phyloP scores from a whole-genome alignment of 2,329 filamentous ascomycete species.

The Colletotrichum lindemuthianum region DNA sequence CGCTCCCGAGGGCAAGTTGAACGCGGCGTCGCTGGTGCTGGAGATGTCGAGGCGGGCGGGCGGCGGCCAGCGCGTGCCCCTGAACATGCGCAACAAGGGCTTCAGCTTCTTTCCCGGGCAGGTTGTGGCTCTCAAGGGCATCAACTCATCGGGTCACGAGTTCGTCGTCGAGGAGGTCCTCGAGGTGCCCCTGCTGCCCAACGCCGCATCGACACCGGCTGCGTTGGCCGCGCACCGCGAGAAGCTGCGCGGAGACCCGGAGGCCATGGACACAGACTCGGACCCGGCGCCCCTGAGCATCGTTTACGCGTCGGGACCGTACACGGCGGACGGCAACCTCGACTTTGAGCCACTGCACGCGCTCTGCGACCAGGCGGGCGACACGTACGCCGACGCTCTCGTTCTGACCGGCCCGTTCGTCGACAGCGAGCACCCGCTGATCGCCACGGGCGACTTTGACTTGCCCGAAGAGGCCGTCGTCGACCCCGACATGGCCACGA shows the following conservation, averaged over 20 bases:
- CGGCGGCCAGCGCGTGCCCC: slow-evolving; percentile 81
- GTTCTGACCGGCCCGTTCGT: slow-evolving; percentile 89
- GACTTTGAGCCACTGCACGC: slow-evolving; percentile 88
- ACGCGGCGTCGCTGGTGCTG: slow-evolving; percentile 83
- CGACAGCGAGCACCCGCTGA: slow-evolving; percentile 88
- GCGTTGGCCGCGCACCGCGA: slow-evolving; percentile 76
- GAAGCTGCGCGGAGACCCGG: slow-evolving; percentile 71
- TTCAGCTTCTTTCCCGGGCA: slow-evolving; percentile 96
- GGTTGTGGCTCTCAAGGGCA: slow-evolving; percentile 87
- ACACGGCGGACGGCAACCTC: slow-evolving; percentile 91
- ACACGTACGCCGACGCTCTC: slow-evolving; percentile 79
- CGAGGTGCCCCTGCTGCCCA: slow-evolving; percentile 77
- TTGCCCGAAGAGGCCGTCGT: slow-evolving; percentile 73
- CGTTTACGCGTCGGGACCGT: slow-evolving; percentile 85
- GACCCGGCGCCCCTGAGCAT: slow-evolving; percentile 76
- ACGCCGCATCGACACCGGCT: slow-evolving; percentile 74
- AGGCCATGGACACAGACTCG: slow-evolving; percentile 66
- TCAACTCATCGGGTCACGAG: slow-evolving; percentile 85
- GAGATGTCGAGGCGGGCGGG: slow-evolving; percentile 89
- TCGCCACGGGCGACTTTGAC: slow-evolving; percentile 83
- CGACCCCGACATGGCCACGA: slow-evolving; percentile 81
- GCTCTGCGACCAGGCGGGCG: slow-evolving; percentile 80
- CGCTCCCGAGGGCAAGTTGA: slow-evolving; percentile 85
- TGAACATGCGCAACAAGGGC: slow-evolving; percentile 74
- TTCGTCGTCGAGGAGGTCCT: slow-evolving; percentile 85